Percentiles rank a stretch among this genome's conserved stretches.
Evolutionary conservation across 2,329 filamentous ascomycete genomes (phyloP).

Genomic region (Mycocentrospora acerina): DNA sequence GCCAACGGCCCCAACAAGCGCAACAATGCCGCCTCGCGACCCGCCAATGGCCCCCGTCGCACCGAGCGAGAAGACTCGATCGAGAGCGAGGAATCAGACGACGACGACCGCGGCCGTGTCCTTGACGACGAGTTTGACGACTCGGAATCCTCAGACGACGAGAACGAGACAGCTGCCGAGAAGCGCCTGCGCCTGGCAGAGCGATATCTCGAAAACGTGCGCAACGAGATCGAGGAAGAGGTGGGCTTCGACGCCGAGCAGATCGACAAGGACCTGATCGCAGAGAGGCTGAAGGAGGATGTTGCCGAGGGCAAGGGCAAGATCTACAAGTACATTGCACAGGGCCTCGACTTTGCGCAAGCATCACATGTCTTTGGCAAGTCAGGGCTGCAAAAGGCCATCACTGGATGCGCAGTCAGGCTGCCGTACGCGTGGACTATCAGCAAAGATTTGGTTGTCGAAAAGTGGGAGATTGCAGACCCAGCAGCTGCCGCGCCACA

Average conservation of each 20-base stretch:
- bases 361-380: conserved; percentile 73
- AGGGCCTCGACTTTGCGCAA: conserved; percentile 67
- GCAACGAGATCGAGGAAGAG: conserved; percentile 71
- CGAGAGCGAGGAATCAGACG: conserved; percentile 71
- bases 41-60: conserved; percentile 46
- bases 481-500: conserved; percentile 28
- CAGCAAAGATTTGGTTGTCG: conserved; percentile 78
- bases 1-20: conserved; percentile 63
- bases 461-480: conserved; percentile 85
- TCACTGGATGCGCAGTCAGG: conserved; percentile 78
- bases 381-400: conserved; percentile 72
- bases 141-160: conserved; percentile 66
- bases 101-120: conserved; percentile 56
- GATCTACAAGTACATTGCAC: conserved; percentile 78
- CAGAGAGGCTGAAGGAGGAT: conserved; percentile 81
- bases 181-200: conserved; percentile 84
- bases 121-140: conserved; percentile 38
- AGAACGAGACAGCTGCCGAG: conserved; percentile 86
- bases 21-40: conserved; percentile 50
- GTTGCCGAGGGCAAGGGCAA: conserved; percentile 88
- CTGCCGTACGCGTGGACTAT: conserved; percentile 84
- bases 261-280: conserved; percentile 88
- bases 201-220: conserved; percentile 87
- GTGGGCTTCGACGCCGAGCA: conserved; percentile 91
- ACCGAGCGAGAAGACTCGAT: conserved; percentile 73